These are phyloP conservation scores for Chalciporus pseudorubinellus DNA, from an alignment of 768 basidiomycete species.

Conservation along the genomic window DNA sequence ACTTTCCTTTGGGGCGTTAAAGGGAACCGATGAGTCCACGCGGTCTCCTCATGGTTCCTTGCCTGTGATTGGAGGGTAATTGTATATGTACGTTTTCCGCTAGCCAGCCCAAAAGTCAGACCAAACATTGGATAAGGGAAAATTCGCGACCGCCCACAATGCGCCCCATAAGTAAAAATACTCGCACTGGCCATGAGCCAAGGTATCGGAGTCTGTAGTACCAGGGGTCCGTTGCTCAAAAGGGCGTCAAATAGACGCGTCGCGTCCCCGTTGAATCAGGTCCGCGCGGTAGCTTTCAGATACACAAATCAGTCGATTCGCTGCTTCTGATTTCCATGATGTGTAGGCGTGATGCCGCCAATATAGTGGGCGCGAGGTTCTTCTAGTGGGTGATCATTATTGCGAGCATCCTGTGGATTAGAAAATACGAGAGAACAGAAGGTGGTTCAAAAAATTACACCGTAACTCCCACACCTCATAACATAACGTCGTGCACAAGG, in stretches of 20 bases:
- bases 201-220: conserved; percentile 1
- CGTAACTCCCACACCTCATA: conserved; percentile 8
- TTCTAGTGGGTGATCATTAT: conserved; percentile 1
- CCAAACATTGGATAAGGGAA: conserved; percentile 3
- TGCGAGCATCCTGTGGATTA: conserved; percentile 12
- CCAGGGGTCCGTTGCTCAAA: conserved; percentile 19
- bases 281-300: neutral
- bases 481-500: neutral
- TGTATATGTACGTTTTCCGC: neutral
- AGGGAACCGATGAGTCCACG: conserved; percentile 6
- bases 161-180: neutral
- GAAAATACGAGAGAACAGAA: conserved; percentile 6
- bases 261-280: conserved; percentile 35
- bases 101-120: conserved; percentile 3
- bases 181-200: neutral
- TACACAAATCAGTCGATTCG: neutral
- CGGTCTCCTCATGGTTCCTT: conserved; percentile 3
- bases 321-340: conserved; percentile 5
- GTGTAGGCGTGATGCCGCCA: neutral
- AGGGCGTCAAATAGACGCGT: conserved; percentile 48
- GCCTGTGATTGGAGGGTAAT: conserved; percentile 1
- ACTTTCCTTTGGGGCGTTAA: neutral
- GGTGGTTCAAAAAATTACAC: conserved; percentile 15
- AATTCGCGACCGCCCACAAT: conserved; percentile 5
- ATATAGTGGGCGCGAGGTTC: too few species aligned